A percentile compares a stretch with the other conserved stretches of the same genome.
phyloP scores from a whole-genome alignment of 352 stramenopile genomes.

The Globisporangium canariense region DNA sequence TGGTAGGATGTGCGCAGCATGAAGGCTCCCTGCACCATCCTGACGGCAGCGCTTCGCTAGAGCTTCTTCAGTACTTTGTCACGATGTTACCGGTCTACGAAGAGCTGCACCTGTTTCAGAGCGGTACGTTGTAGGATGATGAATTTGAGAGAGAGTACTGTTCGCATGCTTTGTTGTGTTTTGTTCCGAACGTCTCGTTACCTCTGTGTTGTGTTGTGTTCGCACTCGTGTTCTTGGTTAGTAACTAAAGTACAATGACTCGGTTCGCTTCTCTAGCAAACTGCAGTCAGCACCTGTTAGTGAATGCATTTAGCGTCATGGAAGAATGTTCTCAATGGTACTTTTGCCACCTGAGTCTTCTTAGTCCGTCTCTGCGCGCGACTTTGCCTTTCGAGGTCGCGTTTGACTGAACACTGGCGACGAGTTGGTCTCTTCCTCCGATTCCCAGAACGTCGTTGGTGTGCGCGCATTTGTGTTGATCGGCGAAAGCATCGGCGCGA shows the following conservation, averaged over 20 bases:
- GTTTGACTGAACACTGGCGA: constrained; percentile 11
- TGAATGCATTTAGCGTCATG: neutral
- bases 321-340: neutral
- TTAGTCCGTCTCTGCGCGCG: constrained; percentile 54
- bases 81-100: constrained; percentile 55
- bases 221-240: neutral
- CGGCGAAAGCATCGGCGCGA: constrained; percentile 55
- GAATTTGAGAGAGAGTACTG: neutral
- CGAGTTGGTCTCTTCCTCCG: constrained; percentile 26
- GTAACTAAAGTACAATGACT: neutral
- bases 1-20: constrained; percentile 41
- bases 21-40: constrained; percentile 19
- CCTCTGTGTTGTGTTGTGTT: neutral
- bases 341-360: neutral
- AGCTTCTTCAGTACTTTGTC: constrained; percentile 58
- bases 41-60: constrained; percentile 25
- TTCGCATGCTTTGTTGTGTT: neutral
- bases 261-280: neutral
- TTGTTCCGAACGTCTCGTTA: neutral
- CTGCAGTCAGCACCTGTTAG: neutral
- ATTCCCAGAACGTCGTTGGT: constrained; percentile 28
- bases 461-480: constrained; percentile 1
- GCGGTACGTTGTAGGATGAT: constrained; percentile 9
- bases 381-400: constrained; percentile 31
- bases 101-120: constrained; percentile 43